Evolutionary conservation across 371 early-diverging fungal genomes (phyloP), one percentile per base, ranked within the genome.

Genomic region (Mucor piriformis): DNA sequence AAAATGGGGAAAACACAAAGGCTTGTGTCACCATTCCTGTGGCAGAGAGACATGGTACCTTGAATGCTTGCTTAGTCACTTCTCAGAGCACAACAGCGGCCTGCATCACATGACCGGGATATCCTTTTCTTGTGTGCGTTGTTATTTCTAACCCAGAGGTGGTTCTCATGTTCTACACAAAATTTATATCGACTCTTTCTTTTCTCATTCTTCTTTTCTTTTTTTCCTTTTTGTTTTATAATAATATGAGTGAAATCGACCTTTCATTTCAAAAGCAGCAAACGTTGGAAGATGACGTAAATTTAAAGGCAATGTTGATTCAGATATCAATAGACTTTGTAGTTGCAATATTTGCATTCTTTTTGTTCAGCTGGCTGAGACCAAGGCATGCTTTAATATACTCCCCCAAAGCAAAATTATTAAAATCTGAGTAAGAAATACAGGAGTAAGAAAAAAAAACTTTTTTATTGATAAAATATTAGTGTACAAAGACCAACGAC

Each of bases 271-370:
- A 64, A 55, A 55, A 64, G 16, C 74, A 73, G 40, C 57, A 69
- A 51, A 47, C 21, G 43, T 35, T 69, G 24, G 77, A 77, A 38
- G 72, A 71, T 33, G 18, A 54, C 6, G 43, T 74, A 29, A 65
- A 54, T 23, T 33, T 77, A 10, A 66, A 63, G 34, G 71, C 81
- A n/a, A 64, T 79, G 54, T 70, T 66, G 2, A 61, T 73, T 29
- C 81, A 83, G 55, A 54, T 82, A 32, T 70, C 62, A 40, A 74
- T 76, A 43, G 80, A 83, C 49, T 40, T 81, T n/a, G 70, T 63
- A 18, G 23, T 80, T 37, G 69, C 79, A 12, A 55, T 79, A 18
- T 64, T 60, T 10, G 76, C 75, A 20, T 59, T 82, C n/a, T 58
- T 72, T 24, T 60, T 71, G 6, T 70, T 74, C 48, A 66, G 70